Conservation (phyloP, 139 green algal genomes). For the Tetraselmis chui region DNA sequence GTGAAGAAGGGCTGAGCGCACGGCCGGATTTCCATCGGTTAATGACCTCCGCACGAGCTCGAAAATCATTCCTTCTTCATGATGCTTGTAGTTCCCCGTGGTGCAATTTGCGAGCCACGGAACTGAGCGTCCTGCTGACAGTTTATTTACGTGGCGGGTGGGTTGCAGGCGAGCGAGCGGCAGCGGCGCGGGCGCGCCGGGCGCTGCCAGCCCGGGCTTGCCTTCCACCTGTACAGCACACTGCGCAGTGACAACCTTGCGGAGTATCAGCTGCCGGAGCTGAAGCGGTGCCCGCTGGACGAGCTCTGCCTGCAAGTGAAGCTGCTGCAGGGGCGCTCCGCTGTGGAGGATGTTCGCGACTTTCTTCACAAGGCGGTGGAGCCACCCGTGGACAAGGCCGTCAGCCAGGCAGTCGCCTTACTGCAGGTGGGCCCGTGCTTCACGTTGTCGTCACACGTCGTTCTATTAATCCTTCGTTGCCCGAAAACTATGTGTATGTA, state of each 20-base stretch:
- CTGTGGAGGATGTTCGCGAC: background rate
- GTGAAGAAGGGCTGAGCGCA: too few species aligned
- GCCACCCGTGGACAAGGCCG: slow-evolving; percentile 38
- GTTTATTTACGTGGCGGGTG: too few species aligned
- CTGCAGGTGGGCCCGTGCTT: slow-evolving; percentile 36
- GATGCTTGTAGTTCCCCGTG: too few species aligned
- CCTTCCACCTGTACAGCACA: slow-evolving; percentile 76
- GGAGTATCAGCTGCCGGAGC: slow-evolving; percentile 51
- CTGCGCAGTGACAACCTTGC: slow-evolving; percentile 33
- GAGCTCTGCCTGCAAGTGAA: slow-evolving; percentile 65
- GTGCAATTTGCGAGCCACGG: too few species aligned
- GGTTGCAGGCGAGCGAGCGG: slow-evolving; percentile 31
- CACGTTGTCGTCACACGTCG: too few species aligned
- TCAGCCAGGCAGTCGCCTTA: slow-evolving; percentile 37
- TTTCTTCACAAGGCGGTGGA: slow-evolving; percentile 58
- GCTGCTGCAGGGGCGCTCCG: slow-evolving; percentile 32
- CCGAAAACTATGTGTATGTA: too few species aligned
- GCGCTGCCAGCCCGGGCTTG: slow-evolving; percentile 60
- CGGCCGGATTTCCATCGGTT: too few species aligned
- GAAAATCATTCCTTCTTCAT: too few species aligned
- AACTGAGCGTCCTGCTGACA: too few species aligned
- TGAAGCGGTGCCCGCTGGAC: slow-evolving; percentile 49
- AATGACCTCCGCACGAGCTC: too few species aligned
- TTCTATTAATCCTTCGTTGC: too few species aligned
- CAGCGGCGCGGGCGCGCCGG: slow-evolving; percentile 73